Evolutionary conservation across 768 basidiomycete genomes (phyloP).

Genomic region (Leccinum uliginosum): DNA sequence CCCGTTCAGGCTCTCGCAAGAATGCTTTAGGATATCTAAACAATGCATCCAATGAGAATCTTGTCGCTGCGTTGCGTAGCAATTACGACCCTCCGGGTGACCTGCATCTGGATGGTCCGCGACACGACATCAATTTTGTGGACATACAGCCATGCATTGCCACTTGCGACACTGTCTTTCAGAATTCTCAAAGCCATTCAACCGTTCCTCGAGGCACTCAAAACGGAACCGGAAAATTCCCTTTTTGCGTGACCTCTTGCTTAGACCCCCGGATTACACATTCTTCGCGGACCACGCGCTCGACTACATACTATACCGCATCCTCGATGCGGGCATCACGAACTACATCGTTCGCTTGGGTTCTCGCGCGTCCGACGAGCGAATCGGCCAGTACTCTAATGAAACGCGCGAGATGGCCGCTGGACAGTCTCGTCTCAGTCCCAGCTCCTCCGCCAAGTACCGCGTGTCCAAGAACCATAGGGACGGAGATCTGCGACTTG

Average conservation of each 20-base stretch:
- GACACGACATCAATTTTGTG: slow-evolving; percentile 65
- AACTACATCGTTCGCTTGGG: slow-evolving; percentile 64
- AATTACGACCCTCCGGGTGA: slow-evolving; percentile 55
- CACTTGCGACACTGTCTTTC: slow-evolving; percentile 35
- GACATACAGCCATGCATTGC: slow-evolving; percentile 39
- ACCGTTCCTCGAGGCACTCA: slow-evolving; percentile 62
- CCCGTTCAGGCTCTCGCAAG: slow-evolving; percentile 17
- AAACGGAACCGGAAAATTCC: slow-evolving; percentile 56
- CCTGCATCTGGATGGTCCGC: slow-evolving; percentile 43
- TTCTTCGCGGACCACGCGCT: slow-evolving; percentile 80
- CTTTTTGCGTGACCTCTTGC: slow-evolving; percentile 49
- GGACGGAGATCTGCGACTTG: slow-evolving; percentile 43
- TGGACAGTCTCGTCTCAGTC: slow-evolving; percentile 39
- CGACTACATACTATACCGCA: slow-evolving; percentile 63
- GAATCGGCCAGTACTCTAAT: slow-evolving; percentile 57
- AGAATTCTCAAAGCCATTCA: slow-evolving; percentile 53
- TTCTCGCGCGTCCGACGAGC: slow-evolving; percentile 57
- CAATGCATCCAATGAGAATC: slow-evolving; percentile 28
- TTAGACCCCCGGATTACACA: slow-evolving; percentile 33
- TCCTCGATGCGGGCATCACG: slow-evolving; percentile 64
- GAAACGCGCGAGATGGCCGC: slow-evolving; percentile 50
- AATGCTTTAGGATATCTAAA: not conserved
- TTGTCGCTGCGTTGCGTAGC: slow-evolving; percentile 35
- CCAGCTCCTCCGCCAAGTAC: slow-evolving; percentile 31
- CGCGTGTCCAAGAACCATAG: slow-evolving; percentile 39